These are phyloP conservation scores for Rheum nobile DNA, from an alignment of 148 eudicot genomes.

Conservation along the genomic window DNA sequence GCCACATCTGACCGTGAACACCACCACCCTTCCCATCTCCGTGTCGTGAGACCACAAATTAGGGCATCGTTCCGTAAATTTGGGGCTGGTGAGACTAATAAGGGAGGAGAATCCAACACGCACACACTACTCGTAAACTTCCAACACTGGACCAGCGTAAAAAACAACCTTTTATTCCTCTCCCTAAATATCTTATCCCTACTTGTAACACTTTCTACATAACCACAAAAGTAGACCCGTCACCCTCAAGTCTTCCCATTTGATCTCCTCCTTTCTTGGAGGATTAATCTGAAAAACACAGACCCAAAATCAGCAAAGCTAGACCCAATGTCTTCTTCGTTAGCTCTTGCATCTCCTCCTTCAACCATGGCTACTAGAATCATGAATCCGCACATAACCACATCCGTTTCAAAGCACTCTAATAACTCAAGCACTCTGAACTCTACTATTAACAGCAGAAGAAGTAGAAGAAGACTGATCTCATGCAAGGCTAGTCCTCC, in stretches of 20 bases:
- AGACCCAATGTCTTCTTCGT: not conserved
- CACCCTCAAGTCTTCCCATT: not conserved
- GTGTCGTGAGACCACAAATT: no score
- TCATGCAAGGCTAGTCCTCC: conserved; percentile 30
- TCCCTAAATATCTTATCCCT: conserved; percentile 5
- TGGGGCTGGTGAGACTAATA: not conserved
- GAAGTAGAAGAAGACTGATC: not conserved
- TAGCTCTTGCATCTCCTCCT: conserved; percentile 1
- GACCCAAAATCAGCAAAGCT: not conserved
- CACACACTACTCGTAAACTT: not conserved
- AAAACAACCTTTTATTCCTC: not conserved
- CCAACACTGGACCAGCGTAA: not conserved
- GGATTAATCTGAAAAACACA: not conserved
- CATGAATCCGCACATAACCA: not conserved
- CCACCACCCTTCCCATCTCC: no score
- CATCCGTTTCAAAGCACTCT: not conserved
- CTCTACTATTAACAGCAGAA: not conserved
- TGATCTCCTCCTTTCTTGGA: not conserved
- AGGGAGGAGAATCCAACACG: not conserved
- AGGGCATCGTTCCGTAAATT: not conserved
- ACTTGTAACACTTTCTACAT: not conserved
- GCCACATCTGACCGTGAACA: no score
- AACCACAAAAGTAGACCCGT: not conserved
- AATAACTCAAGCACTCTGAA: not conserved
- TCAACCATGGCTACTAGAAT: conserved; percentile 1